Conservation (phyloP, 2,329 filamentous ascomycete genomes). For the Cryphonectria naterciae region DNA sequence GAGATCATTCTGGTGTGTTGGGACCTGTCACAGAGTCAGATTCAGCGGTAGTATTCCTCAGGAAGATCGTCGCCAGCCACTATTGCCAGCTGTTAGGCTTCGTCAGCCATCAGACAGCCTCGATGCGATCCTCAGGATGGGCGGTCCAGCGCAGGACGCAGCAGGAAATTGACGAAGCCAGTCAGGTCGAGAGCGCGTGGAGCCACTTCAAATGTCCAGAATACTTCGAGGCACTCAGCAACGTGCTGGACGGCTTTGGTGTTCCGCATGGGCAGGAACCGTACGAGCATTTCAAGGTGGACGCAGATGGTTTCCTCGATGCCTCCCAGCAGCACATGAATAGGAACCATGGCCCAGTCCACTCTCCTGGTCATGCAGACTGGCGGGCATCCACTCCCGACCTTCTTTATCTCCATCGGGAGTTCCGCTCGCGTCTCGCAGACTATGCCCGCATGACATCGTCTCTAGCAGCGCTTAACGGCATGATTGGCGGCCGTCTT, state of each 20-base stretch:
- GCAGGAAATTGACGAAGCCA: slow-evolving; percentile 19
- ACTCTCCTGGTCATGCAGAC: not conserved
- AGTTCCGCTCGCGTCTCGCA: slow-evolving; percentile 18
- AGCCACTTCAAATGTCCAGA: slow-evolving; percentile 25
- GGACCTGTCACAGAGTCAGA: not conserved
- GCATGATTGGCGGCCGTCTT: slow-evolving; percentile 24
- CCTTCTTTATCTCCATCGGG: slow-evolving; percentile 21
- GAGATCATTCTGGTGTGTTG: not conserved
- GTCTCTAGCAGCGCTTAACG: slow-evolving; percentile 33
- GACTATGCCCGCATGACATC: slow-evolving; percentile 27
- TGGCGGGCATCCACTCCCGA: slow-evolving; percentile 15
- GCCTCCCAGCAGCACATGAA: not conserved
- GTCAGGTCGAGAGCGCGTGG: slow-evolving; percentile 25
- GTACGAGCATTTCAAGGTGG: not conserved
- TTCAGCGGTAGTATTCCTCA: slow-evolving; percentile 11
- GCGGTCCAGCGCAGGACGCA: slow-evolving; percentile 17
- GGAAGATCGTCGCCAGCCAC: slow-evolving; percentile 19
- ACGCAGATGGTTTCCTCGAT: not conserved
- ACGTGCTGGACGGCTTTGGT: slow-evolving; percentile 16
- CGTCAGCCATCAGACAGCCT: slow-evolving; percentile 23
- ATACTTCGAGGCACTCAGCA: slow-evolving; percentile 21
- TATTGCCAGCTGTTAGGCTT: slow-evolving; percentile 25
- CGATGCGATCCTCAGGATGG: slow-evolving; percentile 24
- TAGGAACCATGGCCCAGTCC: not conserved
- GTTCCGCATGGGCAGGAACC: slow-evolving; percentile 16